Evolutionary conservation across 352 stramenopile species (phyloP), one percentile per base, ranked within the genome.

Genomic region (Phytophthora tubulina): DNA sequence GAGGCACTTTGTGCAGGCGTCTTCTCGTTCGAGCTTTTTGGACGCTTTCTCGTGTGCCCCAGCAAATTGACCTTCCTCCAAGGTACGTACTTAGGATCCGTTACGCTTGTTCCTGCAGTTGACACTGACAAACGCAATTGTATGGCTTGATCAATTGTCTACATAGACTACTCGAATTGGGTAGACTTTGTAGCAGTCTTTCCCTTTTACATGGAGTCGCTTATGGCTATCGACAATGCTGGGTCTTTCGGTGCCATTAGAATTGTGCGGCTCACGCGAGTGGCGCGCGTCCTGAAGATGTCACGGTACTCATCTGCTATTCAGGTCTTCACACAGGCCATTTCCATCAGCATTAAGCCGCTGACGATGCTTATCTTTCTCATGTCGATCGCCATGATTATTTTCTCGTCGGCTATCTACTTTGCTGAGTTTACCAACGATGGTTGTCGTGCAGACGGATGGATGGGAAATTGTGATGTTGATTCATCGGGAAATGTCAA

Each of bases 361-460:
- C 68, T 96, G n/a, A 90, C 81, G 14, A 96, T 96, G 88, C 81
- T 96, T 13, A 78, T 96, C 36, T 96, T 96, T 45, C 85, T 96
- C 63, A 95, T 96, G 84, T 72, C 75, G 4, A 93, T 96, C 50
- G 90, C 80, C 27, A 92, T 93, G 76, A 86, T 95, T 27, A 86
- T 96, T 32, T 95, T 96, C 70, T 94, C 86, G 0, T 94, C 86
- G 33, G 81, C 82, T 30, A 90, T 96, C 48, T 96, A 93, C 69
- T 96, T 96, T 63, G 82, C 86, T 1, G 90, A 96, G 72, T 88
- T 75, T 64, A 95, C 88, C 3, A 31, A 53, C 11, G 84, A 93
- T 45, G 85, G 85, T 35, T 93, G 86, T 38, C 84, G 87, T 58
- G 55, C 65, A 3, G 82, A 75, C 8, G 85, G 85, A 1, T 91